A percentile compares a stretch with the other conserved stretches of the same genome.
These are phyloP conservation scores for Nakaseomyces sp. DNA, from an alignment of 1,139 yeast genomes.

Conservation along the genomic window DNA sequence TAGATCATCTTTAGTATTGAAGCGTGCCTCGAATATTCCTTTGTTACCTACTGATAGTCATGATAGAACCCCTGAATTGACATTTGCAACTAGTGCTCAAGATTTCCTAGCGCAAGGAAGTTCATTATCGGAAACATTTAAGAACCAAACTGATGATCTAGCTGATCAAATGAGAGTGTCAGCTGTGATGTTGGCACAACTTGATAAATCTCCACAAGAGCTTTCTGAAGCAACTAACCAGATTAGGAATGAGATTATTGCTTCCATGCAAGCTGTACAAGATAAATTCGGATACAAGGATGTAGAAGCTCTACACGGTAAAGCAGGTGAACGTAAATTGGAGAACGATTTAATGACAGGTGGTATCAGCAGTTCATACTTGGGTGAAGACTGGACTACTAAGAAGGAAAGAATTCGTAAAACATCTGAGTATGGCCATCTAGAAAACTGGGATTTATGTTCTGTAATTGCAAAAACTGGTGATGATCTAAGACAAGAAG, in stretches of 20 bases:
- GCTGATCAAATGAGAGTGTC: slow-evolving; percentile 95
- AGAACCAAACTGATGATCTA: slow-evolving; percentile 38
- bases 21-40: slow-evolving; percentile 35
- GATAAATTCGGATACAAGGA: slow-evolving; percentile 51
- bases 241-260: slow-evolving; percentile 68
- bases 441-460: slow-evolving; percentile 87
- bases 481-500: slow-evolving; percentile 90
- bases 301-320: slow-evolving; percentile 49
- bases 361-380: slow-evolving; percentile 48
- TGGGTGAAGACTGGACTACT: slow-evolving; percentile 89
- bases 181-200: slow-evolving; percentile 83
- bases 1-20: slow-evolving; percentile 33
- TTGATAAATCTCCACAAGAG: slow-evolving; percentile 62
- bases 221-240: slow-evolving; percentile 59
- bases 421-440: slow-evolving; percentile 72
- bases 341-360: slow-evolving; percentile 85
- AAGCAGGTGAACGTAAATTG: slow-evolving; percentile 83
- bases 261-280: slow-evolving; percentile 83
- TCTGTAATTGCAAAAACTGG: slow-evolving; percentile 96
- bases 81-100: slow-evolving; percentile 31
- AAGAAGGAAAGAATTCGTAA: slow-evolving; percentile 72
- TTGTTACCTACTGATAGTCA: slow-evolving; percentile 29
- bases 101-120: slow-evolving; percentile 20
- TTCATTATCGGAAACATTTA: slow-evolving; percentile 12
- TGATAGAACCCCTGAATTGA: slow-evolving; percentile 32